Base-by-base conservation (phyloP, 2,329 filamentous ascomycete species). In the Botrytis galanthina region DNA sequence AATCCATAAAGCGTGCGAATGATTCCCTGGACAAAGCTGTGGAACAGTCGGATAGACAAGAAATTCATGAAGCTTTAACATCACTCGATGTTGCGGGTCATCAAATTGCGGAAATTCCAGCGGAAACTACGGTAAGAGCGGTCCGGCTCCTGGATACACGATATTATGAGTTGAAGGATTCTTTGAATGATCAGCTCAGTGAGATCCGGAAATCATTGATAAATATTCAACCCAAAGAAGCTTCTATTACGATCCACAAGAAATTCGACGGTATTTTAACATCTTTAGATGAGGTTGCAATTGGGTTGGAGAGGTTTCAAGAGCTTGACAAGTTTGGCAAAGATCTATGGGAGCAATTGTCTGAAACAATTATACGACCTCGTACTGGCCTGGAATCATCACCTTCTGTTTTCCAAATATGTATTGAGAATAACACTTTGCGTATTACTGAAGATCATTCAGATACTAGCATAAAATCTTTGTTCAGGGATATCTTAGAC, bases 131-230 rank as follows among this genome's bases (percentile, higher is more conserved):
- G 3, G 89, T 89, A 46, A 86, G 90, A 46, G 87, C 89, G 3
- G 86, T 90, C 80, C 88, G 87, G 72, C 83, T 97, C 37, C 83
- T 97, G 6, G 86, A 90, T 75, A 82, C 89, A 62, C 88, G 91
- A 75, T 87, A 89, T 2, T 89, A 89, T 39, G 89, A 91, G 78
- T 84, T 97, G 73, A 91, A 90, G 75, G 86, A 87, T 3, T 86
- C 88, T 32, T 87, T 96, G 35, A 87, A 90, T 73, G 88, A 91
- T 59, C 88, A 89, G 14, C 87, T 96, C 57, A 87, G 89, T 61
- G 85, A 86, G 72, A 87, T 90, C n/a, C 98, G 94, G 93, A 87
- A 88, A 73, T 84, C 86, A 0, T 84, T 95, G 61, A 84, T 97
- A 20, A 82, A 85, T 1, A 82, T 94, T 29, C 89, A 95, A 78